A percentile compares a stretch with the other conserved stretches of the same genome.
phyloP scores from a whole-genome alignment of 345 rosid species.

The Aurinia saxatilis region DNA sequence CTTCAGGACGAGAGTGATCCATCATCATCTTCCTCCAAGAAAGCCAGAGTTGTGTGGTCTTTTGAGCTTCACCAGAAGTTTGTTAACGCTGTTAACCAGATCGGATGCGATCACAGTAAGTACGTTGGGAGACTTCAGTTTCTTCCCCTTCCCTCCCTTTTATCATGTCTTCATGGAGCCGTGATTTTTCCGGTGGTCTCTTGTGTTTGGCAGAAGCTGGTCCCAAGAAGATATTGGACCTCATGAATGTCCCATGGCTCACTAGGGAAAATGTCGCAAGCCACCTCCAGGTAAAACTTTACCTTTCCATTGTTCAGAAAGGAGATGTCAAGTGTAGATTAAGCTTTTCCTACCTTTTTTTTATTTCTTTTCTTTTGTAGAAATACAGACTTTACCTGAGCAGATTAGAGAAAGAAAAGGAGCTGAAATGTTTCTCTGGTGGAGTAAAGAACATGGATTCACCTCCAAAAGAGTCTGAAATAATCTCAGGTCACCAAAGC shows the following conservation, averaged over 20 bases:
- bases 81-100: conserved; percentile 89
- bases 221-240: conserved; percentile 88
- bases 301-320: not conserved
- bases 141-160: not conserved
- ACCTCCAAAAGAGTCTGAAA: conserved; percentile 37
- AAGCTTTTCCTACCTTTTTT: conserved; percentile 1
- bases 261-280: conserved; percentile 95
- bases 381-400: conserved; percentile 91
- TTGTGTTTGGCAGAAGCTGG: conserved; percentile 84
- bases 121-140: conserved; percentile 38
- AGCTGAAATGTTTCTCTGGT: conserved; percentile 34
- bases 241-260: conserved; percentile 96
- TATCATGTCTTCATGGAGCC: conserved; percentile 15
- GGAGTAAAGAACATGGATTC: conserved; percentile 57
- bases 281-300: conserved; percentile 72
- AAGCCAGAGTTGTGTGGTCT: conserved; percentile 93
- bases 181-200: conserved; percentile 22
- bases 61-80: conserved; percentile 93
- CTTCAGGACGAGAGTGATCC: conserved; percentile 55
- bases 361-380: conserved; percentile 37
- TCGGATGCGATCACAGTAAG: conserved; percentile 91
- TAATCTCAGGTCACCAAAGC: conserved; percentile 35
- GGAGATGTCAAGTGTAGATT: not conserved
- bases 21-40: conserved; percentile 50
- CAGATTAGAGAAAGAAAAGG: conserved; percentile 70